Conservation (phyloP, 1,139 yeast species). For the Saccharomyces hybrid region DNA sequence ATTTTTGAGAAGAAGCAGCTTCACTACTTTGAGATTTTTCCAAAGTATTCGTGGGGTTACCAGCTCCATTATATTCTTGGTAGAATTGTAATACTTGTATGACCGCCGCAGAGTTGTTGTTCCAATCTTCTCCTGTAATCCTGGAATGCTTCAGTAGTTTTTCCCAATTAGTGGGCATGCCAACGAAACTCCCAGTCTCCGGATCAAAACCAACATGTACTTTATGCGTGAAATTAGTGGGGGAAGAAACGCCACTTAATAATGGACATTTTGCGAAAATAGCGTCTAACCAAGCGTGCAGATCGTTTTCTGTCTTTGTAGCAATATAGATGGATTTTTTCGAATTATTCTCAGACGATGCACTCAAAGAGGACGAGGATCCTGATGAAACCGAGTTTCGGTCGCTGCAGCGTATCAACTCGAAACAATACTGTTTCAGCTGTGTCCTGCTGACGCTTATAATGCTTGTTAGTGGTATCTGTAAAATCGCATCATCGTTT, state of each 20-base stretch:
- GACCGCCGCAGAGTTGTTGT: constrained; percentile 74
- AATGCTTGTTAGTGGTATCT: constrained; percentile 51
- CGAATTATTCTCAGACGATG: constrained; percentile 16
- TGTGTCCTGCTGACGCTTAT: constrained; percentile 55
- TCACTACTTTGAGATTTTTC: constrained; percentile 1
- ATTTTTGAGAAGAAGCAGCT: background rate
- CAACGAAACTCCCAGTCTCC: constrained; percentile 65
- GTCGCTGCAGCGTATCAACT: constrained; percentile 51
- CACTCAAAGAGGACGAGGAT: constrained; percentile 9
- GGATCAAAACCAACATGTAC: constrained; percentile 57
- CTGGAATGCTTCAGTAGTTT: constrained; percentile 65
- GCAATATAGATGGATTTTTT: constrained; percentile 66
- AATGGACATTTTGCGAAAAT: constrained; percentile 82
- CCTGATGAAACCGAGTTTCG: constrained; percentile 20
- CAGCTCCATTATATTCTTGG: constrained; percentile 32
- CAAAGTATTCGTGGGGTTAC: background rate
- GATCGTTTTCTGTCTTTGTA: constrained; percentile 70
- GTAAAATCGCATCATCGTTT: constrained; percentile 38
- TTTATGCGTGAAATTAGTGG: constrained; percentile 74
- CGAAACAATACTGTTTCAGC: constrained; percentile 66
- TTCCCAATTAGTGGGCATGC: constrained; percentile 76
- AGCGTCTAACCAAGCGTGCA: constrained; percentile 86
- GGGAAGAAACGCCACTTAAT: constrained; percentile 69
- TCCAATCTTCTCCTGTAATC: constrained; percentile 77
- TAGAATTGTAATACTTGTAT: constrained; percentile 91